Conservation (phyloP, 1,284 basidiomycete genomes). For the Cutaneotrichosporon sp. region DNA sequence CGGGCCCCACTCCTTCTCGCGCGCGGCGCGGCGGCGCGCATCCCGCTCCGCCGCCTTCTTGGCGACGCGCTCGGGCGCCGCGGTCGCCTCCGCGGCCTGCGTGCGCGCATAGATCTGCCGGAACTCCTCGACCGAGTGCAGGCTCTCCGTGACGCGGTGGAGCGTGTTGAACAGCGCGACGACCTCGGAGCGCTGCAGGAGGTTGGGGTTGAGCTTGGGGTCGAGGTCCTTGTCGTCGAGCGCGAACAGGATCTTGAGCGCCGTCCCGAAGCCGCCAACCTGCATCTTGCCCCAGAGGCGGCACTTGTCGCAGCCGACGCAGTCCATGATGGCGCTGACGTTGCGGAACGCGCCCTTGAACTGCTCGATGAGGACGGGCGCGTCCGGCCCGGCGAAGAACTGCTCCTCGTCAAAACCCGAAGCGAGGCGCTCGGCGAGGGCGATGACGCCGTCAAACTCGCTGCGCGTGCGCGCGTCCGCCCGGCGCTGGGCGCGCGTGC, state of each 20-base stretch:
- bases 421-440: constrained; percentile 58
- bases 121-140: constrained; percentile 79
- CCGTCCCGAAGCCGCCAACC: constrained; percentile 90
- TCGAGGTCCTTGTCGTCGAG: constrained; percentile 82
- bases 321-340: constrained; percentile 97
- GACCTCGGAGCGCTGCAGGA: constrained; percentile 88
- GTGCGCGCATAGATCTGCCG: constrained; percentile 71
- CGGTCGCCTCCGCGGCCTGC: constrained; percentile 35
- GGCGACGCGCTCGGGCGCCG: background rate
- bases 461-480: constrained; percentile 67
- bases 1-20: background rate
- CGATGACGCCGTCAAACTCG: constrained; percentile 64
- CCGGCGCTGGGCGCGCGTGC: constrained; percentile 59
- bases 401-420: constrained; percentile 76
- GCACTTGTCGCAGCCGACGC: constrained; percentile 98
- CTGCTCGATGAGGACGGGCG: constrained; percentile 86
- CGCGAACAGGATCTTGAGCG: constrained; percentile 94
- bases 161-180: constrained; percentile 95
- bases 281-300: constrained; percentile 98
- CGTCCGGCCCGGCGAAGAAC: constrained; percentile 82
- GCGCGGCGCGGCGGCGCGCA: background rate
- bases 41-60: background rate
- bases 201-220: constrained; percentile 71
- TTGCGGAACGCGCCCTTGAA: constrained; percentile 97
- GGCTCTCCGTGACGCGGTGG: constrained; percentile 84